Evolutionary conservation across 768 basidiomycete genomes (phyloP).

Genomic region (Neoboletus brunneissimus): DNA sequence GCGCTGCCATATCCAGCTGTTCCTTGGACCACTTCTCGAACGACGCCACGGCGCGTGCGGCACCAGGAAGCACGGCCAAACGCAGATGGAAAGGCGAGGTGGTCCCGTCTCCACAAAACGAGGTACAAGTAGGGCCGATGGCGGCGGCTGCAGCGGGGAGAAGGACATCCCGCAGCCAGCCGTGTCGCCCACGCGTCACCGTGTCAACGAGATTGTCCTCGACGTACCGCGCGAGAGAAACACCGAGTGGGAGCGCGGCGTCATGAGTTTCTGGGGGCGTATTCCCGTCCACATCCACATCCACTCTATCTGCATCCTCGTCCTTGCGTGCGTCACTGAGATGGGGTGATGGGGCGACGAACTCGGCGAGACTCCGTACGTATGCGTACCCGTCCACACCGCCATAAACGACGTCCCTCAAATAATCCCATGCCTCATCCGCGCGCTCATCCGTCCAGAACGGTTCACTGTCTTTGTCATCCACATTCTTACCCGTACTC

Average conservation of each 20-base stretch:
- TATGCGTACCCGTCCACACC: constrained; percentile 77
- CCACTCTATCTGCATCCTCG: neutral
- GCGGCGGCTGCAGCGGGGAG: neutral
- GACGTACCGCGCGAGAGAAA: constrained; percentile 40
- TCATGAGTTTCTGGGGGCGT: neutral
- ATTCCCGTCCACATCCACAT: neutral
- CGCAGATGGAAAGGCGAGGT: constrained; percentile 11
- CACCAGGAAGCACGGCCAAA: constrained; percentile 11
- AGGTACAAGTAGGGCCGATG: neutral
- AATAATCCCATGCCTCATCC: constrained; percentile 59
- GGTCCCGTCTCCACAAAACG: neutral
- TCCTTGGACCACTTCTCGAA: constrained; percentile 14
- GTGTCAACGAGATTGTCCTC: constrained; percentile 39
- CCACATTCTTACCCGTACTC: neutral
- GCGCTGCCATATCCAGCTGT: constrained; percentile 41
- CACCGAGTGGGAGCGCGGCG: constrained; percentile 22
- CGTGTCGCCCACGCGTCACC: constrained; percentile 41
- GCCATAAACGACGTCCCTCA: constrained; percentile 76
- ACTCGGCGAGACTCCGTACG: constrained; percentile 73
- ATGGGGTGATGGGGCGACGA: constrained; percentile 40
- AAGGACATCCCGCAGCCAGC: constrained; percentile 32
- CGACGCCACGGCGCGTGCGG: neutral
- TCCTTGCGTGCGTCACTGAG: neutral
- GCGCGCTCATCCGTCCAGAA: constrained; percentile 54
- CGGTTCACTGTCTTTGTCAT: constrained; percentile 10